Evolutionary conservation across 177 flowering plant species (phyloP).

Genomic region (Vitis hybrid): DNA sequence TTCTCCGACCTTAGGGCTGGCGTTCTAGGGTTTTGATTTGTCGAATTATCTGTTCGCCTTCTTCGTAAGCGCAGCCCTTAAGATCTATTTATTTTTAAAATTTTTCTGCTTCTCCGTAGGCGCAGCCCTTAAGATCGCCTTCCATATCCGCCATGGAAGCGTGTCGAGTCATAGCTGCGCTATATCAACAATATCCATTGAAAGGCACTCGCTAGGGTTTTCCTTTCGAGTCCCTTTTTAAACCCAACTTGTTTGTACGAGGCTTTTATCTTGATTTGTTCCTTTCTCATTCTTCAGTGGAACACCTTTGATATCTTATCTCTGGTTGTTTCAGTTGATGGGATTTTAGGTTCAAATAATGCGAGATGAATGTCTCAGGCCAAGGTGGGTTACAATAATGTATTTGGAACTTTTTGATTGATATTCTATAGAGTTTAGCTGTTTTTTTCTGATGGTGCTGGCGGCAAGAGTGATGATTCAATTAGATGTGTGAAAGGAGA

Average conservation of each 20-base stretch:
- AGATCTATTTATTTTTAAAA: constrained; percentile 33
- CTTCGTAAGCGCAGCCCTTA: constrained; percentile 59
- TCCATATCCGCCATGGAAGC: constrained; percentile 62
- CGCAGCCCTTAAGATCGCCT: constrained; percentile 90
- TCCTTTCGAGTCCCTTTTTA: constrained; percentile 28
- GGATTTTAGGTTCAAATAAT: constrained; percentile 4
- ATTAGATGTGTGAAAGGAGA: constrained; percentile 54
- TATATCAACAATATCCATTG: constrained; percentile 23
- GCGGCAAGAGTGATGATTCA: constrained; percentile 57
- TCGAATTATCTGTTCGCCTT: not conserved
- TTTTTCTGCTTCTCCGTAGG: constrained; percentile 9
- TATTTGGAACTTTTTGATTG: not conserved
- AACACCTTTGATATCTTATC: not conserved
- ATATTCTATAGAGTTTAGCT: not conserved
- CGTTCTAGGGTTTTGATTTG: not conserved
- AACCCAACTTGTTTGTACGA: constrained; percentile 3
- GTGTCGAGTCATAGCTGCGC: constrained; percentile 82
- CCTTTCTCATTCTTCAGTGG: not conserved
- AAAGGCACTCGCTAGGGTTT: constrained; percentile 48
- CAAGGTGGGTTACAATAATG: constrained; percentile 19
- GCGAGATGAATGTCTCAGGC: not conserved
- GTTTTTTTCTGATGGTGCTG: not conserved
- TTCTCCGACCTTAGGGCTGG: too few species aligned
- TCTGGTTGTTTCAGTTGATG: constrained; percentile 7
- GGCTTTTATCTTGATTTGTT: constrained; percentile 11